These are phyloP conservation scores for Scedosporium aurantiacum DNA, from an alignment of 2,329 filamentous ascomycete genomes.

Conservation along the genomic window DNA sequence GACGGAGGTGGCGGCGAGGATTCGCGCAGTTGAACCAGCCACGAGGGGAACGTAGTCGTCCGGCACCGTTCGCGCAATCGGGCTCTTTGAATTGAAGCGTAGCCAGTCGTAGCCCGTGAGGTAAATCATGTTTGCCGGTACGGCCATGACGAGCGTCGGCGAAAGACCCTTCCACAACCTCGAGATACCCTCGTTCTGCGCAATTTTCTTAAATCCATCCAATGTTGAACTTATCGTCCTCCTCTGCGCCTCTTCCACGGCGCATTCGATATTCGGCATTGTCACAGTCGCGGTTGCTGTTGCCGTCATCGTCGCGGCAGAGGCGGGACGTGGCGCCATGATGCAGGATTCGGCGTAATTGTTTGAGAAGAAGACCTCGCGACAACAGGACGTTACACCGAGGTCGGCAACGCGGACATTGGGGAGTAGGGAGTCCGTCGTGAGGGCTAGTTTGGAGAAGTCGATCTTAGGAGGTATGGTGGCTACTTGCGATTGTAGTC, in stretches of 20 bases:
- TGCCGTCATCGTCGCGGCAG: slow-evolving; percentile 29
- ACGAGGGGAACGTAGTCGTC: slow-evolving; percentile 70
- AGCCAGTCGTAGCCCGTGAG: slow-evolving; percentile 97
- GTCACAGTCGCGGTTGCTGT: slow-evolving; percentile 26
- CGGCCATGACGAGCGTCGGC: slow-evolving; percentile 87
- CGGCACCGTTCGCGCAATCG: slow-evolving; percentile 50
- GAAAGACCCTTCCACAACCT: slow-evolving; percentile 89
- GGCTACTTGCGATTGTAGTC: slow-evolving; percentile 71
- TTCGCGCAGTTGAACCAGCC: slow-evolving; percentile 67
- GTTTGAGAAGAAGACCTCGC: slow-evolving; percentile 93
- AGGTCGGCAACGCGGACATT: slow-evolving; percentile 68
- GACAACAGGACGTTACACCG: slow-evolving; percentile 87
- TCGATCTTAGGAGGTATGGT: slow-evolving; percentile 37
- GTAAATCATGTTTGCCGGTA: slow-evolving; percentile 96
- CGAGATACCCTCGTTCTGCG: slow-evolving; percentile 75
- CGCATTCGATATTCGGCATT: slow-evolving; percentile 54
- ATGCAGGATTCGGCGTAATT: slow-evolving; percentile 75
- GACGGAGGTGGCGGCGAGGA: slow-evolving; percentile 71
- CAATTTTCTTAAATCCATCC: slow-evolving; percentile 88
- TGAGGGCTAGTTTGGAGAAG: slow-evolving; percentile 44
- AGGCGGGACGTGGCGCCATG: slow-evolving; percentile 48
- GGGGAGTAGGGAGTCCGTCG: slow-evolving; percentile 47
- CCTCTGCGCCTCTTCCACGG: slow-evolving; percentile 75
- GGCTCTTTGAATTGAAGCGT: slow-evolving; percentile 61
- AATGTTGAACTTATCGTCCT: slow-evolving; percentile 81